Base-by-base conservation (phyloP, 2,329 filamentous ascomycete species). In the Ophiocordyceps camponoti-leonardi region DNA sequence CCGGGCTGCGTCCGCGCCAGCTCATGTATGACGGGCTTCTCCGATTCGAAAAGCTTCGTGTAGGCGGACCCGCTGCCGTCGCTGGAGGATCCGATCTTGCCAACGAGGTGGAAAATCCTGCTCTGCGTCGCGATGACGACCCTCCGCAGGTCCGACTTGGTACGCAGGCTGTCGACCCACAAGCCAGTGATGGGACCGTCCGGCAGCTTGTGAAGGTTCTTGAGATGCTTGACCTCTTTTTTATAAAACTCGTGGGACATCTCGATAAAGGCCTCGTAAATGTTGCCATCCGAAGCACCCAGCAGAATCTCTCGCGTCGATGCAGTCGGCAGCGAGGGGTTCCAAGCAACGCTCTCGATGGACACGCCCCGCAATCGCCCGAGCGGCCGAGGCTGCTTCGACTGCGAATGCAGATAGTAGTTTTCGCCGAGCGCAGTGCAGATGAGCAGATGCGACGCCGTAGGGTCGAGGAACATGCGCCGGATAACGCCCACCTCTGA, bases 391-490 rank as follows among this genome's bases (percentile, higher is more conserved):
- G 90, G 87, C 52, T 88, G 83, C 53, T 86, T 83, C 31, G 88
- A 92, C 60, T 96, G 90, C 12, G 87, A 90, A 61, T 98, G 92
- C 11, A 98, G 82, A 63, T 98, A 98, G 68, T 88, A 98, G 66
- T 94, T 96, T 63, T 98, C 92, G 59, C 87, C 87, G 39, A 87
- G 76, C 6, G 86, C 83, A 3, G 92, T 98, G 59, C 83, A 87
- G 53, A 98, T 79, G 51, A 98, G 77, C 26, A 98, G 71, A 66
- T 98, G 92, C 6, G 87, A 95, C 26, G 92, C 92, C 12, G 90
- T 94, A 26, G 92, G 90, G 58, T 98, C 92, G 58, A 98, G 83
- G 67, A 98, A 98, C 76, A 98, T 86, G 67, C 84, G 86, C 54
- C 84, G 81, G 58, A 98, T 96, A 45, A 94, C 76, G 53, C 92